Evolutionary conservation across 2,329 filamentous ascomycete genomes (phyloP).

Genomic region (Trichophaea hybrida): DNA sequence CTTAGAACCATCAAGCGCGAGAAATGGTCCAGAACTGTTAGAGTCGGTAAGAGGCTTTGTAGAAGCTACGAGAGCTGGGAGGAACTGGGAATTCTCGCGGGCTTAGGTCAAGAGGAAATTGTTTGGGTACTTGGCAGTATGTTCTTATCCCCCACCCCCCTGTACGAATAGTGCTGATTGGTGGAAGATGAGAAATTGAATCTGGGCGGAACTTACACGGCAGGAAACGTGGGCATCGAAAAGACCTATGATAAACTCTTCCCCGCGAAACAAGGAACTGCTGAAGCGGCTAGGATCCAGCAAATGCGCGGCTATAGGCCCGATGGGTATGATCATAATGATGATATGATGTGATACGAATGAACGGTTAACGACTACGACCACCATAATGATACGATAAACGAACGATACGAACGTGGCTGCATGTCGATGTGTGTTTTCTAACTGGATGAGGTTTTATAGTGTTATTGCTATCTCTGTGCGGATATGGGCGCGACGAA

Average conservation of each 20-base stretch:
- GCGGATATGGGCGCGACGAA: too few relatives aligned
- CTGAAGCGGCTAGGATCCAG: too few relatives aligned
- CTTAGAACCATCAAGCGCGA: constrained; percentile 21
- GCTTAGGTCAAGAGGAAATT: constrained; percentile 21
- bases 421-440: too few relatives aligned
- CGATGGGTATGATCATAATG: too few relatives aligned
- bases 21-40: constrained; percentile 20
- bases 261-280: neutral
- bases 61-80: constrained; percentile 21
- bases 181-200: neutral
- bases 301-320: too few relatives aligned
- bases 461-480: too few relatives aligned
- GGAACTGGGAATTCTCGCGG: constrained; percentile 22
- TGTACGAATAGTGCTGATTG: neutral
- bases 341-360: too few relatives aligned
- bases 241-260: neutral
- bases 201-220: neutral
- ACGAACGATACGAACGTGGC: too few relatives aligned
- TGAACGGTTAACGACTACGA: too few relatives aligned
- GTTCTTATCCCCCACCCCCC: neutral
- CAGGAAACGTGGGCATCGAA: neutral
- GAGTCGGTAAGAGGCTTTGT: constrained; percentile 21
- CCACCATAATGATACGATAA: too few relatives aligned
- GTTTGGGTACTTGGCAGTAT: constrained; percentile 11
- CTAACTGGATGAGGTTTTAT: too few relatives aligned